Conservation (phyloP, 2,329 filamentous ascomycete species). For the Massarina eburnea region DNA sequence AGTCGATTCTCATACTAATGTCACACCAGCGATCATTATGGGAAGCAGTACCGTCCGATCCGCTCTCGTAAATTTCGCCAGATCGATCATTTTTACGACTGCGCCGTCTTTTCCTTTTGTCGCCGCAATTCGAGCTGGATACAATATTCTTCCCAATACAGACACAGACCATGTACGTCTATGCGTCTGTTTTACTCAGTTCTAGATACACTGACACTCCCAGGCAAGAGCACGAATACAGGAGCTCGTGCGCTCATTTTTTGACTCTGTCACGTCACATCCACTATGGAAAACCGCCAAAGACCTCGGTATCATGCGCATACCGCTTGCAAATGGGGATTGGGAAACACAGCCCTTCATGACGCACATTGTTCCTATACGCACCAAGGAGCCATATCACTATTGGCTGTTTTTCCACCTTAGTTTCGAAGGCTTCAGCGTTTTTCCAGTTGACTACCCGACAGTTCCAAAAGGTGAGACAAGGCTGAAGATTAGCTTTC, state of each 20-base stretch:
- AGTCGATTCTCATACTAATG: too few relatives aligned
- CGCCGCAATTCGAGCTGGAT: slow-evolving; percentile 38
- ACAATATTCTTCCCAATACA: slow-evolving; percentile 17
- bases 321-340: slow-evolving; percentile 9
- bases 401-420: slow-evolving; percentile 32
- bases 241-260: slow-evolving; percentile 8
- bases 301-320: slow-evolving; percentile 5
- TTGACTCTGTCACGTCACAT: neutral
- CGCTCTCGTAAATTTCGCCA: slow-evolving; percentile 9
- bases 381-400: neutral
- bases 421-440: neutral
- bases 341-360: slow-evolving; percentile 2
- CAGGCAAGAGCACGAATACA: slow-evolving; percentile 7
- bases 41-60: slow-evolving; percentile 13
- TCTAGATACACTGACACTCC: neutral
- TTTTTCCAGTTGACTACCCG: neutral
- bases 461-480: neutral
- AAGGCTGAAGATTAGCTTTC: neutral
- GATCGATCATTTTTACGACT: slow-evolving; percentile 33
- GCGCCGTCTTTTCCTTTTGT: slow-evolving; percentile 39
- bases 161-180: slow-evolving; percentile 8
- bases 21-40: slow-evolving; percentile 12
- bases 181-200: neutral
- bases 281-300: slow-evolving; percentile 7
- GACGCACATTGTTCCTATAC: slow-evolving; percentile 12